Base-by-base conservation (phyloP, 2,329 filamentous ascomycete species). In the Didymella keratinophila region DNA sequence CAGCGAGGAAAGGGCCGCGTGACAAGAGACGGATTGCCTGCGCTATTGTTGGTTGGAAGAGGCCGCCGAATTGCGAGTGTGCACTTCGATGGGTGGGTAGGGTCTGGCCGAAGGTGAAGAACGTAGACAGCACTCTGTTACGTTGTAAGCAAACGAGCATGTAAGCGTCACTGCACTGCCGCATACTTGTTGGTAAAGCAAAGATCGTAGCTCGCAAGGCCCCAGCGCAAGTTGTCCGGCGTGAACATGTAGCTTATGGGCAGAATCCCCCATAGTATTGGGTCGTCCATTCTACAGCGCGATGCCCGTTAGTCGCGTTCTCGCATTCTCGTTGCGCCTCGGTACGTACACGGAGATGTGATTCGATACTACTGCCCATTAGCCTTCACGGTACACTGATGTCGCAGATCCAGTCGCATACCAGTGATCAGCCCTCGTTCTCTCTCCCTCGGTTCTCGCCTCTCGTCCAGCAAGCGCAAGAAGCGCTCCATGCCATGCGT, bases 121-220 rank as follows among this genome's bases (percentile, higher is more conserved):
- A 98, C 23, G 85, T 83, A 5, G 88, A 87, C 4, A 89, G 78
- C 37, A 85, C 73, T 72, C 92, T 94, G 67, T 16, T 34, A 20
- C 20, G 4, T 18, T 56, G 57, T 71, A 41, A 72, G 67, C 39
- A 16, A n/a, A 27, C 34, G 52, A 9, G 39, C 34, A 56, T 49
- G 46, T 27, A 43, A 14, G 23, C 16, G 12, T 2, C n/a, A 2
- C 1, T 11, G 8, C 5, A 30, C 23, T 30, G 18, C 8, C 11
- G 52, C 82, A 61, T 79, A 95, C 92, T 87, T 89, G 73, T 92
- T 94, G 70, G 89, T 89, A 77, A 96, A 99, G 79, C 93, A 97
- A 60, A 99, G 93, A 77, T 99, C 95, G 76, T 97, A 92, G 70
- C 93, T 96, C 23, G 92, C 95, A 53, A 99, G 84, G 10, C 89